Evolutionary conservation across 805 yeast genomes (phyloP), one percentile per base, ranked within the genome.

Genomic region (Metschnikowia continentalis): DNA sequence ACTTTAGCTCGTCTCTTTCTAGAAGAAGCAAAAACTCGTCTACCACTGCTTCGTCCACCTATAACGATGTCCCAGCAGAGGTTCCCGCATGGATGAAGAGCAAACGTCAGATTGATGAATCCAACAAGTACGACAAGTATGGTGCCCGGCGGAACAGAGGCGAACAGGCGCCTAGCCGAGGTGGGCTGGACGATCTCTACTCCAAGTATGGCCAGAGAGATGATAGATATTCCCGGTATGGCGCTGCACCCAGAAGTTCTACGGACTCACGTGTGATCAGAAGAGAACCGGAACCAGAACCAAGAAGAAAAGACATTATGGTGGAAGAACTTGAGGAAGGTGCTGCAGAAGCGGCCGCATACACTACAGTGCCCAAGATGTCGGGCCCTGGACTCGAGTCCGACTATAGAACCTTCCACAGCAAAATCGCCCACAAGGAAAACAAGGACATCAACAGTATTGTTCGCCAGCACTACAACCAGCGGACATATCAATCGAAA

Each of bases 401-500:
- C 22, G 61, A 62, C 50, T 71, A 72, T 61, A 70, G 65, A 49
- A 67, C 74, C 10, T 72, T 74, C 56, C 75, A 70, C 51, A 70
- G 76, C 52, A 62, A 62, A 38, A 69, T 72, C 32, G 54, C 62
- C 6, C 68, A 70, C 49, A 62, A 62, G 46, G 70, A 69, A 26
- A 59, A 68, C 58, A 60, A 69, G 60, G 67, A 76, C 54, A 78
- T 81, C 49, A 88, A 87, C 59, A 81, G 81, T 42, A 78, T 88
- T 49, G 95, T 94, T 32, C 76, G 90, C 55, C 75, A 79, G 45
- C 97, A 90, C 68, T 94, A 94, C 67, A 94, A 94, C 67, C 86
- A 87, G 57, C 79, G 95, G 61, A 85, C 96, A 0, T 79, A 80
- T 56, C 80, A 81, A 52, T 78, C 92, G 1, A 83, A 83, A 54